Evolutionary conservation across 805 yeast genomes (phyloP), one percentile per base, ranked within the genome.

Genomic region (Helenozyma baotianmanensis): DNA sequence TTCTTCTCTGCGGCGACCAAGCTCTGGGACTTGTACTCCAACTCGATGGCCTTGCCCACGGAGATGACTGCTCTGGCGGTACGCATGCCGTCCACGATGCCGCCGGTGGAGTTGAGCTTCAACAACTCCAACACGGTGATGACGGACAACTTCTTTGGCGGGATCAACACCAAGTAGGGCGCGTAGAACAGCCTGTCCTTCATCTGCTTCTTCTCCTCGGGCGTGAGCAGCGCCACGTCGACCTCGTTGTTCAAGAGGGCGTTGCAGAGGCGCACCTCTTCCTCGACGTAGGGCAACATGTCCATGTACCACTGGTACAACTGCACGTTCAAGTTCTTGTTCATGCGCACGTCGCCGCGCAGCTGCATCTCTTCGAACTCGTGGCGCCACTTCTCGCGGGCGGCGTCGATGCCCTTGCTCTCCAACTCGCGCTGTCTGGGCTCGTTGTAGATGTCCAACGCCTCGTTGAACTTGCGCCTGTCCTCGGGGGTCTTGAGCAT

Each of bases 381-480:
- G 45, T 79, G 80, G 53, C 77, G 80, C 98, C 98, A 90, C 55
- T 84, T 82, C 49, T 81, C 86, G 42, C 75, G 77, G 1, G 97
- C 95, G 1, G 90, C 89, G 42, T 83, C 89, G 1, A 84, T 67
- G 3, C 95, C 90, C 38, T 82, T 72, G 13, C 76, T 64, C 58
- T 92, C 98, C 21, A 92, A 54, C 19, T 72, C 72, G 28, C 74
- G 64, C 56, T 92, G 96, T 53, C 98, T 76, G 16, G 75, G 76
- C 35, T 74, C 75, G 45, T 92, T 89, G 45, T 82, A 75, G 2
- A 68, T 57, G 42, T 87, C 89, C 29, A 92, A 58, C 0, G 79
- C 72, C 13, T 62, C 64, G 48, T 86, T 83, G 54, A 89, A 90
- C 36, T 56, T 52, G 4, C 31, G 50, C 28, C 64, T 58, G 30